phyloP scores from a whole-genome alignment of 164 flowering plant genomes.

The Euptelea pleiosperma region DNA sequence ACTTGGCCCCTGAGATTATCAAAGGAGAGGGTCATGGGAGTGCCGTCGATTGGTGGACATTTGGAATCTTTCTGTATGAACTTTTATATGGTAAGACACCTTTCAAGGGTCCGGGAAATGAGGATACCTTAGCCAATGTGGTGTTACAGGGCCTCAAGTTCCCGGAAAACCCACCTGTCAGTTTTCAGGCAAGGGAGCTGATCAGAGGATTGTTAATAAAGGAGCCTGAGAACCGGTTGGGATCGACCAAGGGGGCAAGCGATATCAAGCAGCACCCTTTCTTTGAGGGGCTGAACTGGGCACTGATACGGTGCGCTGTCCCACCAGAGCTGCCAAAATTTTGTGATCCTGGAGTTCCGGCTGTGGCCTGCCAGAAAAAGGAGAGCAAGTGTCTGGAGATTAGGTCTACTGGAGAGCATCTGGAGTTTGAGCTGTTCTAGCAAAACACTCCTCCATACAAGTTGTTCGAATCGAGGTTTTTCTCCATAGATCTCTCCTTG shows the following conservation, averaged over 20 bases:
- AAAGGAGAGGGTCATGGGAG: slow-evolving; percentile 89
- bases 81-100: slow-evolving; percentile 80
- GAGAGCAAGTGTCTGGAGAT: slow-evolving; percentile 29
- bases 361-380: slow-evolving; percentile 14
- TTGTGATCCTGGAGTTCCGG: slow-evolving; percentile 29
- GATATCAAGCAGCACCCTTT: slow-evolving; percentile 85
- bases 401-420: slow-evolving; percentile 24
- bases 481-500: background rate
- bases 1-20: slow-evolving; percentile 87
- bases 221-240: slow-evolving; percentile 75
- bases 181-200: slow-evolving; percentile 69
- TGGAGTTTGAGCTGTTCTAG: slow-evolving; percentile 66
- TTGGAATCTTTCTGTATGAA: slow-evolving; percentile 78
- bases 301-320: slow-evolving; percentile 64
- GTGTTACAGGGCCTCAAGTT: slow-evolving; percentile 61
- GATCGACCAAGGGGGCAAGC: slow-evolving; percentile 75
- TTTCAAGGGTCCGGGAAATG: slow-evolving; percentile 71
- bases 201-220: slow-evolving; percentile 60
- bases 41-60: slow-evolving; percentile 96
- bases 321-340: slow-evolving; percentile 72
- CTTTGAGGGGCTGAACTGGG: slow-evolving; percentile 87
- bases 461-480: background rate
- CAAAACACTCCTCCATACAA: background rate
- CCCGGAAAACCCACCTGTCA: slow-evolving; percentile 54
- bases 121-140: slow-evolving; percentile 70